Percentiles rank a stretch among this genome's conserved stretches.
Conservation (phyloP, 257 asterid species). For the Hygrophila difformis region DNA sequence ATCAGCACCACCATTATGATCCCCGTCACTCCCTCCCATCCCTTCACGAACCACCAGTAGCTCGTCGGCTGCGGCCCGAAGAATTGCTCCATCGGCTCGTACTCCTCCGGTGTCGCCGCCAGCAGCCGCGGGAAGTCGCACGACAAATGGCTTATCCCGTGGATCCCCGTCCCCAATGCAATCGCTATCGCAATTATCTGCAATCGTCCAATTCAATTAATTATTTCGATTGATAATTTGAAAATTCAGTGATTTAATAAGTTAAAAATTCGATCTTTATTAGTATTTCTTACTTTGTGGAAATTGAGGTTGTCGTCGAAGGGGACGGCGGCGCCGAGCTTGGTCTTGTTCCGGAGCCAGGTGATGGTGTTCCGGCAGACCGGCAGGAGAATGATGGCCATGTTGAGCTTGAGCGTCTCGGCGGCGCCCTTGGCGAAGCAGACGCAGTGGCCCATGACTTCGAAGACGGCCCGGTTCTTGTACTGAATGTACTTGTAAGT, state of each 20-base stretch:
- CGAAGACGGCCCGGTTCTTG: conserved; percentile 37
- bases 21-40: conserved; percentile 87
- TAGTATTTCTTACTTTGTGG: conserved; percentile 50
- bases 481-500: conserved; percentile 71
- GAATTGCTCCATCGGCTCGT: conserved; percentile 43
- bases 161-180: conserved; percentile 69
- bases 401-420: conserved; percentile 89
- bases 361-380: conserved; percentile 91
- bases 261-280: not conserved
- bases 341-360: conserved; percentile 90
- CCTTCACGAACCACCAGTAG: conserved; percentile 63
- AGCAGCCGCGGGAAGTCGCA: conserved; percentile 83
- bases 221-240: too few species aligned
- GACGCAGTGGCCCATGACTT: conserved; percentile 77
- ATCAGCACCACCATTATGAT: conserved; percentile 72
- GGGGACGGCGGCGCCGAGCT: conserved; percentile 64
- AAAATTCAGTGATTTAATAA: too few species aligned
- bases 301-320: conserved; percentile 92
- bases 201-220: not conserved
- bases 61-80: conserved; percentile 63
- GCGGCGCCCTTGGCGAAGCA: conserved; percentile 94
- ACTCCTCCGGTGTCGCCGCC: conserved; percentile 37
- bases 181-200: conserved; percentile 76
- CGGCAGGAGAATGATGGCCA: conserved; percentile 78
- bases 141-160: conserved; percentile 60